Evolutionary conservation across 805 yeast species (phyloP).

Genomic region (Clavispora fructus): DNA sequence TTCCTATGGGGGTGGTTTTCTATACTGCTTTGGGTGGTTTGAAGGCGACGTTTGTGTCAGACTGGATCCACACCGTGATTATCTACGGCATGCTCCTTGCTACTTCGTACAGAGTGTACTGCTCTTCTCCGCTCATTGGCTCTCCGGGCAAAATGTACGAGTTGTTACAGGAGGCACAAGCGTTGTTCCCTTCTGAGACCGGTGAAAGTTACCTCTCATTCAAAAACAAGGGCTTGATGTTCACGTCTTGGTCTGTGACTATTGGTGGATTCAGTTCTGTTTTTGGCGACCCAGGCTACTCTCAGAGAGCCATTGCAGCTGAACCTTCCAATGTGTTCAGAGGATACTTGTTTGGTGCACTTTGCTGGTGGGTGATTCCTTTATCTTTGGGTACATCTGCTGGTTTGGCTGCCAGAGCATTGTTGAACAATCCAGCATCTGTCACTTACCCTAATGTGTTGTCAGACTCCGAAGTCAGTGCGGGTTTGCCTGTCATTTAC

Average conservation of each 20-base stretch:
- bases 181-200: neutral
- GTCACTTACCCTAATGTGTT: conserved; percentile 4
- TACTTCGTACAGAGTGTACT: conserved; percentile 28
- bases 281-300: conserved; percentile 20
- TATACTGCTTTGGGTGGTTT: conserved; percentile 80
- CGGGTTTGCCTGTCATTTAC: conserved; percentile 34
- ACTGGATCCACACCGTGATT: conserved; percentile 58
- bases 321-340: conserved; percentile 35
- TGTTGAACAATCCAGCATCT: conserved; percentile 17
- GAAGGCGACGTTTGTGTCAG: conserved; percentile 77
- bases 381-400: conserved; percentile 21
- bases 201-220: conserved; percentile 8
- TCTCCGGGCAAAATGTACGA: conserved; percentile 42
- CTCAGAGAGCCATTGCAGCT: conserved; percentile 42
- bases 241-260: conserved; percentile 10
- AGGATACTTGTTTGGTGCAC: conserved; percentile 43
- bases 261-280: conserved; percentile 11
- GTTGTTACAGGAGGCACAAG: conserved; percentile 25
- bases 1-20: conserved; percentile 58
- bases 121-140: conserved; percentile 36
- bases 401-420: conserved; percentile 37
- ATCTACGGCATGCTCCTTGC: conserved; percentile 35
- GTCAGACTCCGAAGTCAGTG: conserved; percentile 1
- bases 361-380: conserved; percentile 43
- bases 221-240: conserved; percentile 13